Evolutionary conservation across 2,329 filamentous ascomycete species (phyloP), one percentile per base, ranked within the genome.

Genomic region (Teratosphaeria zuluensis): DNA sequence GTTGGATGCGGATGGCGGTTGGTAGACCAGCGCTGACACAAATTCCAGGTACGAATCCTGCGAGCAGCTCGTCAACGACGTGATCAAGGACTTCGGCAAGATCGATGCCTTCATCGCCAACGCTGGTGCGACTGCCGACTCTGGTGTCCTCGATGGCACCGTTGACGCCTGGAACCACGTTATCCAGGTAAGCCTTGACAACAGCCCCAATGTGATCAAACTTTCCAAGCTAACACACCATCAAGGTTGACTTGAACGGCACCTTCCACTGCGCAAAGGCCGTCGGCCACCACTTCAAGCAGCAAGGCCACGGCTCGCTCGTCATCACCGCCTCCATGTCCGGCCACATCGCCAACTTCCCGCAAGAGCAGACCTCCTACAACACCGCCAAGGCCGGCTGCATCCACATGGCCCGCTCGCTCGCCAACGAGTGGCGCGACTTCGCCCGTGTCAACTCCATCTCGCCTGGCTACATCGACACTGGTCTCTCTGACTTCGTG

Each of bases 231-330:
- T 84, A 91, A 71, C 82, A 85, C 73, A 89, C 95, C 78, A 81
- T 95, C 74, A 83, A 88, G 66, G 86, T 92, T 69, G 95, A 96
- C 74, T 80, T 95, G 66, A 94, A 85, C n/a, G 92, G 91, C 12
- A 85, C 82, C 31, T 89, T 90, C 75, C 84, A 92, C 81, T 95
- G 90, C 63, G 90, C 90, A 30, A 89, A 92, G 77, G 90, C 90
- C 21, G 89, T 90, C n/a, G 92, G 91, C 35, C 81, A 86, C 58
- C 87, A 94, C 75, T 87, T 86, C 80, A 84, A 84, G 74, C 76
- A 85, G 75, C 80, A 81, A 62, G 82, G 83, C 66, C 84, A 77
- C 11, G 85, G 85, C 55, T 83, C 79, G 61, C 81, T 87, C 70
- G 78, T 88, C 73, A 84, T 86, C 72, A 88, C 85, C 46, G 79